phyloP scores from a whole-genome alignment of 1,284 basidiomycete species.

The Ustilago cynodontis region DNA sequence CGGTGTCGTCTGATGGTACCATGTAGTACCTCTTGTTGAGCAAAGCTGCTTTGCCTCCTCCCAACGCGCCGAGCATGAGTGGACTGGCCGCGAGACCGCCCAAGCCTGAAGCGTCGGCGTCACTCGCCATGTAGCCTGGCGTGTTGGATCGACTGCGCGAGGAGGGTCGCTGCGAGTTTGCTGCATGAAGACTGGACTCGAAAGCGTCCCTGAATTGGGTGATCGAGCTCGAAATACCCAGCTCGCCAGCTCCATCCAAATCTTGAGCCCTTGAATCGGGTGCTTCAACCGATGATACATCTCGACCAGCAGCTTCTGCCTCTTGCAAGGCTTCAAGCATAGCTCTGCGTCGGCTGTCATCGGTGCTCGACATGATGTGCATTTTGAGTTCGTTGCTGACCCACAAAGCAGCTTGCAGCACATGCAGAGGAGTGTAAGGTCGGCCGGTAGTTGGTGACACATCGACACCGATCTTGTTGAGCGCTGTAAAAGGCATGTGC shows the following conservation, averaged over 20 bases:
- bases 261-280: constrained; percentile 8
- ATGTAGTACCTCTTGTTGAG: constrained; percentile 75
- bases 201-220: constrained; percentile 48
- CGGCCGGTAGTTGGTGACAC: constrained; percentile 41
- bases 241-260: constrained; percentile 37
- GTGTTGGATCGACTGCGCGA: constrained; percentile 33
- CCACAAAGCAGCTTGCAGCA: constrained; percentile 62
- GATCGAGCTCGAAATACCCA: constrained; percentile 56
- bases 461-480: constrained; percentile 52
- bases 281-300: constrained; percentile 16
- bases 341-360: constrained; percentile 2
- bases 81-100: constrained; percentile 51
- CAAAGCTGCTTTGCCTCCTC: constrained; percentile 34
- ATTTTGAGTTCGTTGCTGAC: constrained; percentile 57
- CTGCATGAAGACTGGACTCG: constrained; percentile 14
- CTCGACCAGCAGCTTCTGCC: constrained; percentile 15
- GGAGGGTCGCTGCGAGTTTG: constrained; percentile 21
- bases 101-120: constrained; percentile 21
- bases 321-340: constrained; percentile 15
- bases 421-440: constrained; percentile 49
- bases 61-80: constrained; percentile 35
- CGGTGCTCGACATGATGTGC: constrained; percentile 38
- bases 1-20: constrained; percentile 80
- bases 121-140: constrained; percentile 11
- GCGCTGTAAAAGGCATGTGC: constrained; percentile 77